Conservation (phyloP, 352 stramenopile genomes). For the Phytophthora cryptogea region DNA sequence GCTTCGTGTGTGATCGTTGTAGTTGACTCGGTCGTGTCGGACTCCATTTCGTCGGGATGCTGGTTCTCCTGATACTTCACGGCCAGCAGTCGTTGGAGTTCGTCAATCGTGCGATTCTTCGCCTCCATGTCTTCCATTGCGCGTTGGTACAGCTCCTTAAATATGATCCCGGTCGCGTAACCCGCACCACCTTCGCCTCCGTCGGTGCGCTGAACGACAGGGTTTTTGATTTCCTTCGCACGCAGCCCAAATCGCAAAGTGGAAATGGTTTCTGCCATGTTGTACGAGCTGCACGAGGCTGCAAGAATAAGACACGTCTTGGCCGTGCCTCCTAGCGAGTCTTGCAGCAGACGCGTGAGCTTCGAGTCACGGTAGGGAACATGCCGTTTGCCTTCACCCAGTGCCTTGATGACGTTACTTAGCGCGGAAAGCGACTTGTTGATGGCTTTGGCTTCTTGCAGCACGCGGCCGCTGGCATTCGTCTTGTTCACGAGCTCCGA, state of each 20-base stretch:
- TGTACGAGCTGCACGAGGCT: conserved; percentile 82
- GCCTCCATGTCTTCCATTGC: conserved; percentile 68
- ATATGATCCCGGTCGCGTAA: conserved; percentile 39
- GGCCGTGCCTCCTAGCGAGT: conserved; percentile 90
- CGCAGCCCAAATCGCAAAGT: conserved; percentile 74
- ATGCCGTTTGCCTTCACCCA: conserved; percentile 77
- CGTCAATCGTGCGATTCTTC: conserved; percentile 73
- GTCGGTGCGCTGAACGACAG: conserved; percentile 52
- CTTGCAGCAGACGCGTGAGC: conserved; percentile 84
- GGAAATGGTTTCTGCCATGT: conserved; percentile 81
- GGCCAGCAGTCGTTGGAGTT: conserved; percentile 54
- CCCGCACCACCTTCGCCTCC: conserved; percentile 21
- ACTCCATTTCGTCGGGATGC: conserved; percentile 22
- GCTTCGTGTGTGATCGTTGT: conserved; percentile 7
- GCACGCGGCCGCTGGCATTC: conserved; percentile 69
- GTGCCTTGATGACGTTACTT: conserved; percentile 86
- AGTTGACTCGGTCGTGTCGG: not conserved
- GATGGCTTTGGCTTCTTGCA: conserved; percentile 87
- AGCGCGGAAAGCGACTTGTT: conserved; percentile 87
- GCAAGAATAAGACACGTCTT: conserved; percentile 97
- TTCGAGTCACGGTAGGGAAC: conserved; percentile 85
- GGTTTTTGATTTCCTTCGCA: conserved; percentile 86
- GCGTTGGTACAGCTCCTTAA: conserved; percentile 75
- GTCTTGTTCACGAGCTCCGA: conserved; percentile 90
- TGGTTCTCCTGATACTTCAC: conserved; percentile 47